These are phyloP conservation scores for Zymoseptoria ardabiliae DNA, from an alignment of 2,329 filamentous ascomycete species.

Conservation along the genomic window DNA sequence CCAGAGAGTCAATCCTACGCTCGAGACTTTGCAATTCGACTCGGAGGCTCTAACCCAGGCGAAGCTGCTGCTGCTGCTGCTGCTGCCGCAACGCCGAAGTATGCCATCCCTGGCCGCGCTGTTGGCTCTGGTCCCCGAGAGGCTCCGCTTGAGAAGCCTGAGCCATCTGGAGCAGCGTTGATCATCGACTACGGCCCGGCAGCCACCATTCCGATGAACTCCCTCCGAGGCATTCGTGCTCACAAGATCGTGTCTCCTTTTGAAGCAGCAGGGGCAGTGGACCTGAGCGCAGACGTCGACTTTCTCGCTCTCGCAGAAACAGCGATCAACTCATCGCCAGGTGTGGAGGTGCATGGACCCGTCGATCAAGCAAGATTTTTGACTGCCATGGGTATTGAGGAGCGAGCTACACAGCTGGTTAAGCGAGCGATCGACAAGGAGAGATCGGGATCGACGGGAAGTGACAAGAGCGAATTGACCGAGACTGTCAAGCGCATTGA, in stretches of 20 bases:
- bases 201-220: constrained; percentile 74
- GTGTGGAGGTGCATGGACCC: constrained; percentile 87
- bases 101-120: constrained; percentile 15
- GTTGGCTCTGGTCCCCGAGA: constrained; percentile 23
- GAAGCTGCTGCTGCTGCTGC: constrained; percentile 10
- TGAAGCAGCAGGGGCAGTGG: constrained; percentile 69
- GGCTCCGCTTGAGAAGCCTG: constrained; percentile 43
- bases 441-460: constrained; percentile 28
- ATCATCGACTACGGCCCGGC: constrained; percentile 90
- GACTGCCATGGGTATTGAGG: constrained; percentile 69
- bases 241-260: constrained; percentile 77
- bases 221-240: constrained; percentile 75
- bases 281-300: constrained; percentile 89
- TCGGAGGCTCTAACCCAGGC: constrained; percentile 55
- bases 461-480: constrained; percentile 33
- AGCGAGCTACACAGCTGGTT: constrained; percentile 64
- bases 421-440: constrained; percentile 35
- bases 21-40: constrained; percentile 72
- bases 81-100: constrained; percentile 14
- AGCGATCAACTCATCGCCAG: constrained; percentile 65
- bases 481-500: constrained; percentile 57
- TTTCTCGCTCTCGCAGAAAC: constrained; percentile 80
- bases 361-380: constrained; percentile 79
- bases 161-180: constrained; percentile 76
- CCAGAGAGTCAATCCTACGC: constrained; percentile 78